Percentiles rank a stretch among this genome's conserved stretches.
These are phyloP conservation scores for Komagataella phaffii DNA, from an alignment of 805 yeast species.

Conservation along the genomic window DNA sequence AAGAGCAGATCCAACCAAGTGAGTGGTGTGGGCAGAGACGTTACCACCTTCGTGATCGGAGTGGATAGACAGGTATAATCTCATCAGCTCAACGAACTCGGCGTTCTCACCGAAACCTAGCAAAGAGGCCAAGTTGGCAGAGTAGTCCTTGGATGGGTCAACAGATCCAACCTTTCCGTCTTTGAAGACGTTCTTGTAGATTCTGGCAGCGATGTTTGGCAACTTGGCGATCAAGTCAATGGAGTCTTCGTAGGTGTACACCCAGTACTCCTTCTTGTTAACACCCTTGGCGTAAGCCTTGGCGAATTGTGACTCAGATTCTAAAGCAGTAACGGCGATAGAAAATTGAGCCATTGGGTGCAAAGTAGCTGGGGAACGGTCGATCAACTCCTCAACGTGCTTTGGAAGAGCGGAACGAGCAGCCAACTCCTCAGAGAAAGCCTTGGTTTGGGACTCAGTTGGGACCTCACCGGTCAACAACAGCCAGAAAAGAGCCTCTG, in stretches of 20 bases:
- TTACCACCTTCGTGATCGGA: constrained; percentile 88
- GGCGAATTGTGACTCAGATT: constrained; percentile 71
- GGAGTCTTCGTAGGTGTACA: constrained; percentile 70
- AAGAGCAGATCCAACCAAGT: constrained; percentile 73
- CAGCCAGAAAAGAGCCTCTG: constrained; percentile 78
- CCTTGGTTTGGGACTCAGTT: constrained; percentile 54
- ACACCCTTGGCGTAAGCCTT: constrained; percentile 80
- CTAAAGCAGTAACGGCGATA: constrained; percentile 71
- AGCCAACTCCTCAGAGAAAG: constrained; percentile 64
- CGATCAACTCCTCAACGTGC: constrained; percentile 61
- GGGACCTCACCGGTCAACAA: constrained; percentile 77
- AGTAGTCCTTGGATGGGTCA: constrained; percentile 47
- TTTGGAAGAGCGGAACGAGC: constrained; percentile 68
- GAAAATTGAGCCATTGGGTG: constrained; percentile 90
- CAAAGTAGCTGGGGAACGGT: constrained; percentile 59
- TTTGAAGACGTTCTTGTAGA: constrained; percentile 74
- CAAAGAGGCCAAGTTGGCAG: constrained; percentile 47
- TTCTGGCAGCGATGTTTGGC: constrained; percentile 71
- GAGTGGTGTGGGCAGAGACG: constrained; percentile 80
- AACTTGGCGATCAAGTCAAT: constrained; percentile 70
- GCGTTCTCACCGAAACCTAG: constrained; percentile 46
- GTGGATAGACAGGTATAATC: constrained; percentile 72
- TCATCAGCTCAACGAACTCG: constrained; percentile 67
- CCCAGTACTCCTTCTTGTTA: constrained; percentile 75
- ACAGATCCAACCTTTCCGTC: constrained; percentile 54